These are phyloP conservation scores for Trichoderma pleuroti DNA, from an alignment of 2,329 filamentous ascomycete species.

Conservation along the genomic window DNA sequence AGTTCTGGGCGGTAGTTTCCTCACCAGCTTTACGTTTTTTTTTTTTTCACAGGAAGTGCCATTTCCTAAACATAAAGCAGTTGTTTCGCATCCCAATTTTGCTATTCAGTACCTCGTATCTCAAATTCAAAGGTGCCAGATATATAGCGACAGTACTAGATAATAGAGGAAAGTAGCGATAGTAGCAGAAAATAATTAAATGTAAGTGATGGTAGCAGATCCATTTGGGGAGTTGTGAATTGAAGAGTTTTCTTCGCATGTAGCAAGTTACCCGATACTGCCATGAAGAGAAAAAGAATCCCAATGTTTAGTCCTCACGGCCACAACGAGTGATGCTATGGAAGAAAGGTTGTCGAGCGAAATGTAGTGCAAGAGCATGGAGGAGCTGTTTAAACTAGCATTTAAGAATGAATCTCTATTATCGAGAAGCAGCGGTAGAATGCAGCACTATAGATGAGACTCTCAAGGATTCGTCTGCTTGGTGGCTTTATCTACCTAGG, in stretches of 20 bases:
- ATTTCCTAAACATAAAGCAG: not conserved
- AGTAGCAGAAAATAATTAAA: too few relatives aligned
- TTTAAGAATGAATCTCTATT: not conserved
- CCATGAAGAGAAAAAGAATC: not conserved
- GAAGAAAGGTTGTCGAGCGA: not conserved
- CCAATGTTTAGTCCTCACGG: not conserved
- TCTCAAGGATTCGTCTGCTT: too few relatives aligned
- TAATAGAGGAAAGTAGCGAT: too few relatives aligned
- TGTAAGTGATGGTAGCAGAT: too few relatives aligned
- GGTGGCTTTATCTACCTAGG: too few relatives aligned
- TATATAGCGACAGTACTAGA: not conserved
- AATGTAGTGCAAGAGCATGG: not conserved
- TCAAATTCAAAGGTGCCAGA: not conserved
- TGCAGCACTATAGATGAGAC: not conserved
- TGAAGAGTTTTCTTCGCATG: too few relatives aligned
- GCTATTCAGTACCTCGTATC: not conserved
- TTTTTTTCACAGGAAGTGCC: not conserved
- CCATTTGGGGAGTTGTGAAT: too few relatives aligned
- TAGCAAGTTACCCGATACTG: not conserved
- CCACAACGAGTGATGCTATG: not conserved
- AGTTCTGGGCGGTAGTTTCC: not conserved
- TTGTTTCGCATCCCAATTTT: rapidly evolving
- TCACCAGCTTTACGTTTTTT: not conserved
- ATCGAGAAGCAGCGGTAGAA: not conserved
- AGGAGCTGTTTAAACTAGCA: not conserved